Percentiles rank a stretch among this genome's conserved stretches.
phyloP scores from a whole-genome alignment of 139 green algal species.

The Coccomyxa sp. region DNA sequence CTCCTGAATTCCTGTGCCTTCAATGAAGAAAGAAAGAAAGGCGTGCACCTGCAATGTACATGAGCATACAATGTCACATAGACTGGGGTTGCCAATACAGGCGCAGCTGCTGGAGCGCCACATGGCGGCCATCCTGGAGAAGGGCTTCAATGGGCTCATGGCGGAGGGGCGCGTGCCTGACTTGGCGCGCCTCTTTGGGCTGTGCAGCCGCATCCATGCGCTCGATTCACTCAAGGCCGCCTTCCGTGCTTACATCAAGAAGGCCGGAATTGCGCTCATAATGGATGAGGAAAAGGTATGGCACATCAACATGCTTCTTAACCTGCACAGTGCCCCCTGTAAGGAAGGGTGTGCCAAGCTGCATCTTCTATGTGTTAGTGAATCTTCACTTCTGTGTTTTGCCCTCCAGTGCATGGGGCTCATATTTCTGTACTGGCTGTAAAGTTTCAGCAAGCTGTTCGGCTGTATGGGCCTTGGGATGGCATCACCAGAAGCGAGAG shows the following conservation, averaged over 20 bases:
- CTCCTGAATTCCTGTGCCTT: no score
- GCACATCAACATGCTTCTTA: neutral
- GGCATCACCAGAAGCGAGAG: no score
- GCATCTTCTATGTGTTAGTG: neutral
- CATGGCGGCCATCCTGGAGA: constrained; percentile 45
- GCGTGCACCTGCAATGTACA: no score
- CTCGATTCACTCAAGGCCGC: constrained; percentile 58
- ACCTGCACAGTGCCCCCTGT: neutral
- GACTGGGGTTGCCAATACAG: no score
- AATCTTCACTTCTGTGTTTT: neutral
- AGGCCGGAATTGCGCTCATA: constrained; percentile 62
- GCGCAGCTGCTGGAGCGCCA: constrained; percentile 69
- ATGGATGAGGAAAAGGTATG: constrained; percentile 85
- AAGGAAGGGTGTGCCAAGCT: no score
- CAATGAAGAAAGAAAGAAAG: constrained; percentile 5
- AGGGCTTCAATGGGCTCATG: constrained; percentile 72
- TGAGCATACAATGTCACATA: no score
- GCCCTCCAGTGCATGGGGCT: neutral
- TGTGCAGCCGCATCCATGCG: constrained; percentile 52
- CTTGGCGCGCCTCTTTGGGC: constrained; percentile 75
- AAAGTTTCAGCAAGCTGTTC: no score
- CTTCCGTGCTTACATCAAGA: constrained; percentile 74
- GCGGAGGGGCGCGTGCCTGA: constrained; percentile 57
- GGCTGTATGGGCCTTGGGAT: no score
- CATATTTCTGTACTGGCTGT: no score